These are phyloP conservation scores for Vaccinium vitisidaea DNA, from an alignment of 148 eudicot genomes.

Conservation along the genomic window DNA sequence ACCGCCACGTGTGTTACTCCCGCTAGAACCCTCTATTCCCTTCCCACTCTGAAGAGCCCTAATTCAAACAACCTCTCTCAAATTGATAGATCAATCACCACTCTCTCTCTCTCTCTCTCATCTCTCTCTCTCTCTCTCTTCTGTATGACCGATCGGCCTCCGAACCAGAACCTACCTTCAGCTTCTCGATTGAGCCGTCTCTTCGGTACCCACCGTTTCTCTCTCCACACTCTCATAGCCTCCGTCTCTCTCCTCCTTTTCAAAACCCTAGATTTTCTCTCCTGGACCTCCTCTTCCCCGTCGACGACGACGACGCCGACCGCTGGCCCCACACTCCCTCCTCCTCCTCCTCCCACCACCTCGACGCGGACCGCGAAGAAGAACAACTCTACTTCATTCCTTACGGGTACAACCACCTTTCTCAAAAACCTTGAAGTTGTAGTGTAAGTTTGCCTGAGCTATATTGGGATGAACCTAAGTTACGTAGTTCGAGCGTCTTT, in stretches of 20 bases:
- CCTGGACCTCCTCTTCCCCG: slow-evolving; percentile 32
- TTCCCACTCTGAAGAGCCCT: too few relatives aligned
- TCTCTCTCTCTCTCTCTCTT: too few relatives aligned
- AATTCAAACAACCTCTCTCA: too few relatives aligned
- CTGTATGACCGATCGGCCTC: not conserved
- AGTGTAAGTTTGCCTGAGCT: too few relatives aligned
- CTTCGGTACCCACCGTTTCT: slow-evolving; percentile 1
- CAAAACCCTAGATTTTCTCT: slow-evolving; percentile 31
- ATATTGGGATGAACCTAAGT: too few relatives aligned
- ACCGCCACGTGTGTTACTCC: too few relatives aligned
- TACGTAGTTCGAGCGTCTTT: too few relatives aligned
- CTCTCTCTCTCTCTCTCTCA: too few relatives aligned
- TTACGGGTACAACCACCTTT: slow-evolving; percentile 23
- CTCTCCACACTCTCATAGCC: slow-evolving; percentile 12
- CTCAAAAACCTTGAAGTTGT: too few relatives aligned
- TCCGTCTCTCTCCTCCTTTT: slow-evolving; percentile 17
- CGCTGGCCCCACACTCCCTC: slow-evolving; percentile 2
- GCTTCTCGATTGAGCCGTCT: slow-evolving; percentile 21
- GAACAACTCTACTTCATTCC: slow-evolving; percentile 53
- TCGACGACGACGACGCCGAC: slow-evolving; percentile 25
- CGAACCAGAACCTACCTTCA: not conserved
- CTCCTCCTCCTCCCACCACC: slow-evolving; percentile 19
- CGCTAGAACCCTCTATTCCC: too few relatives aligned
- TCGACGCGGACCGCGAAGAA: not conserved
- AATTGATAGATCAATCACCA: too few relatives aligned